Base-by-base conservation (phyloP, 768 basidiomycete genomes). In the Suillus subalutaceus region DNA sequence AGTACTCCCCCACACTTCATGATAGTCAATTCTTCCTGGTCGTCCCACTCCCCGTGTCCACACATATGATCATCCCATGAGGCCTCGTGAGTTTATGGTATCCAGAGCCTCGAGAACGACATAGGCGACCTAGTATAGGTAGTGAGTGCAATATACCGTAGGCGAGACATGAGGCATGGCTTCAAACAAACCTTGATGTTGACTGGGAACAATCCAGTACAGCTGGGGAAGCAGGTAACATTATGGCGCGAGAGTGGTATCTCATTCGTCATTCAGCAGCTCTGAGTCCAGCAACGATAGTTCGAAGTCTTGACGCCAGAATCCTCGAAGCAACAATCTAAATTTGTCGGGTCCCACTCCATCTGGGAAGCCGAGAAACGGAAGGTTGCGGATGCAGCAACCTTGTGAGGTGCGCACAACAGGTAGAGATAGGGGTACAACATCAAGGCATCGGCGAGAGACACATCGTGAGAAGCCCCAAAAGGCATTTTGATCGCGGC, bases 371-470 rank as follows among this genome's bases (percentile, higher is more conserved):
- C n/a, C 9, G n/a, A 38, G n/a, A 13, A 23, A 57, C 37, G 37
- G 37, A 37, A 56, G 12, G 10, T 20, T 37, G 35, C 35, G 10
- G 20, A 18, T 37, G 18, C 20, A 7, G 35, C 35, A n/a, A 57
- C 13, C 56, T 13, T 37, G 12, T 13, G 7, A 2, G 75, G 76
- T 23, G 76, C 72, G 48, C 70, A 63, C 63, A 74, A 76, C 15
- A 76, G 61, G 60, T 72, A 77, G 2, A 76, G 72, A 9, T 72
- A 77, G 57, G 74, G 71, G 23, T 72, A 69, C 35, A 8, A 37
- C 30, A 62, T 69, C 55, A 66, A 66, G 8, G 69, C 35, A 26
- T 66, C 32, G 13, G 32, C 32, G 32, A 5, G 32, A 32, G 5
- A 32, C 5, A 5, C 20, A 38, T 26, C 30, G 55, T 40, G 37